Conservation (phyloP, 768 basidiomycete species). For the Mrakia blollopis region DNA sequence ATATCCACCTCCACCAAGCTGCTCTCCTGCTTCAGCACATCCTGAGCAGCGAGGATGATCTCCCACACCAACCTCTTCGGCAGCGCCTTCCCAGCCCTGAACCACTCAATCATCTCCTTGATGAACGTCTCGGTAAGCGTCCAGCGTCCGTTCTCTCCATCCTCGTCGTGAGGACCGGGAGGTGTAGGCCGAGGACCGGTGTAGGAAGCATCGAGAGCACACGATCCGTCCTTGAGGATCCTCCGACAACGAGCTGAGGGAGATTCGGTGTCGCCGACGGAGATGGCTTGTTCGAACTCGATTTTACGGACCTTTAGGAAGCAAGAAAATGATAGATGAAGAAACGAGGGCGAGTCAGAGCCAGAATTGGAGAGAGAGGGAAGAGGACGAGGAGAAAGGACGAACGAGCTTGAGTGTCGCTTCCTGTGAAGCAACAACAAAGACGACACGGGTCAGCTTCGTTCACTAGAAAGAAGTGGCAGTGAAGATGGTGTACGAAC, state of each 20-base stretch:
- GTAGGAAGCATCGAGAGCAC: constrained; percentile 69
- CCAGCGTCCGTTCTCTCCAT: constrained; percentile 51
- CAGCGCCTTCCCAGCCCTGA: constrained; percentile 89
- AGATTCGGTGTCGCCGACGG: constrained; percentile 79
- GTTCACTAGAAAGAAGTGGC: background rate
- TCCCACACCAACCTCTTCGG: constrained; percentile 91
- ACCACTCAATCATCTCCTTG: constrained; percentile 78
- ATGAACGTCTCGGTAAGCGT: constrained; percentile 73
- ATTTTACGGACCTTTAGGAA: constrained; percentile 45
- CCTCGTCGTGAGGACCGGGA: constrained; percentile 38
- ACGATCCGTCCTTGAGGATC: constrained; percentile 74
- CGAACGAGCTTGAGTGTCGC: constrained; percentile 87
- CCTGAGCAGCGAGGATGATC: constrained; percentile 81
- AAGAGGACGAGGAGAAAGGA: constrained; percentile 42
- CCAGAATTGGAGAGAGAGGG: constrained; percentile 43
- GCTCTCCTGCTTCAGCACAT: constrained; percentile 67
- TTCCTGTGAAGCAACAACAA: constrained; percentile 13
- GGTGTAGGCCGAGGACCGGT: constrained; percentile 65
- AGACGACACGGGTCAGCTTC: background rate
- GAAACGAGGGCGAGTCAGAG: constrained; percentile 10
- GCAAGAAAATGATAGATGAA: background rate
- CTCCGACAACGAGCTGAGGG: constrained; percentile 68
- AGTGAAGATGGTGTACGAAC: constrained; percentile 29
- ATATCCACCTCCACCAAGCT: constrained; percentile 73
- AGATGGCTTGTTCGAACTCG: constrained; percentile 95